These are phyloP conservation scores for Xylaria sp. DNA, from an alignment of 2,329 filamentous ascomycete species.

Conservation along the genomic window DNA sequence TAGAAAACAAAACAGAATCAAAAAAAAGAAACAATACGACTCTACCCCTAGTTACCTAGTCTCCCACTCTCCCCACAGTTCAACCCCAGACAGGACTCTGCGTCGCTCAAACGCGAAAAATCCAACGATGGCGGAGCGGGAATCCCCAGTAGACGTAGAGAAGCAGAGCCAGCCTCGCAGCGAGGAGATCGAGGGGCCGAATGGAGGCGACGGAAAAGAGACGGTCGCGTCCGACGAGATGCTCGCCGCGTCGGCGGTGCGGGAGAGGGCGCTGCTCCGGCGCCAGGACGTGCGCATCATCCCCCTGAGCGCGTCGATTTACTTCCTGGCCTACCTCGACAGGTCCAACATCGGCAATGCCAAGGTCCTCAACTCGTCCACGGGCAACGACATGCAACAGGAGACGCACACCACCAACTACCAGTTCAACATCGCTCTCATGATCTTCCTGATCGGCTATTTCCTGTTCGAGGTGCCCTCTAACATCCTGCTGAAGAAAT, in stretches of 20 bases:
- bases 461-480: constrained; percentile 71
- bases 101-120: constrained; percentile 2
- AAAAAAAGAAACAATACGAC: neutral
- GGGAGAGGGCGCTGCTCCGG: constrained; percentile 48
- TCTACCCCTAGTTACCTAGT: neutral
- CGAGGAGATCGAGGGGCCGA: constrained; percentile 40
- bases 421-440: constrained; percentile 53
- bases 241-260: constrained; percentile 29
- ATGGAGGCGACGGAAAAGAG: constrained; percentile 30
- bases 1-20: neutral
- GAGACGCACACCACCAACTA: constrained; percentile 48
- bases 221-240: neutral
- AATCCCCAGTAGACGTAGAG: constrained; percentile 42
- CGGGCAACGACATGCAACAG: constrained; percentile 51
- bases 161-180: constrained; percentile 39
- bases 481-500: constrained; percentile 73
- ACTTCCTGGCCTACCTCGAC: constrained; percentile 68
- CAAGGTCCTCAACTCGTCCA: constrained; percentile 53
- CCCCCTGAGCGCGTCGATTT: constrained; percentile 64
- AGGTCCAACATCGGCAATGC: constrained; percentile 63
- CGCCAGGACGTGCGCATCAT: constrained; percentile 65
- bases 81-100: neutral
- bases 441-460: constrained; percentile 52
- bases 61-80: neutral
- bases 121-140: constrained; percentile 41